Evolutionary conservation across 148 eudicot species (phyloP).

Genomic region (Camellia sinensis): DNA sequence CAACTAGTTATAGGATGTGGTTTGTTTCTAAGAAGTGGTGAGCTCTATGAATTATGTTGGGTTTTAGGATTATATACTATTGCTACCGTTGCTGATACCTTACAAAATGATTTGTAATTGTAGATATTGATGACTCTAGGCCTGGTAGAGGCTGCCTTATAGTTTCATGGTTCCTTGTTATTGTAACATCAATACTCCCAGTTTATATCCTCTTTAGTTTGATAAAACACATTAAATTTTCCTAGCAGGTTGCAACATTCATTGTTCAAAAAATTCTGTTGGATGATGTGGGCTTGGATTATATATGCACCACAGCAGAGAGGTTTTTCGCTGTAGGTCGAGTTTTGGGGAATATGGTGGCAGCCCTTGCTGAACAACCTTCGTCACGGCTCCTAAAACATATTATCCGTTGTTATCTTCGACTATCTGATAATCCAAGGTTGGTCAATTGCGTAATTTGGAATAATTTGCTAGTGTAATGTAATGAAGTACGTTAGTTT

Average conservation of each 20-base stretch:
- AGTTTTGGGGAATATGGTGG: conserved; percentile 89
- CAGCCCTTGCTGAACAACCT: conserved; percentile 86
- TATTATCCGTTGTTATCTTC: conserved; percentile 88
- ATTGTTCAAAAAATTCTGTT: conserved; percentile 91
- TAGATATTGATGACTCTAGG: not conserved
- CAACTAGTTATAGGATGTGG: not conserved
- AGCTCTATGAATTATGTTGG: not conserved
- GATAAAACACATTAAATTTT: not conserved
- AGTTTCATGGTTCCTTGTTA: not conserved
- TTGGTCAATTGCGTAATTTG: conserved; percentile 17
- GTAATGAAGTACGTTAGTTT: too few relatives aligned
- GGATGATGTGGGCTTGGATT: conserved; percentile 97
- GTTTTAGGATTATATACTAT: not conserved
- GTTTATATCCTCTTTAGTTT: not conserved
- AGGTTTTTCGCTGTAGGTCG: conserved; percentile 95
- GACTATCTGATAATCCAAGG: conserved; percentile 89
- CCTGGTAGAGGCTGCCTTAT: conserved; percentile 1
- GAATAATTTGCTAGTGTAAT: not conserved
- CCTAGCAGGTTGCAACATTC: conserved; percentile 87
- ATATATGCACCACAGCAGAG: conserved; percentile 96
- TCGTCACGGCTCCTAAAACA: conserved; percentile 83
- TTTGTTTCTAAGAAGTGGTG: not conserved
- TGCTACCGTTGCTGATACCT: not conserved
- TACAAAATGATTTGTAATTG: not conserved
- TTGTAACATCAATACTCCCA: not conserved